Evolutionary conservation across 106 monocot species (phyloP).

Genomic region (Acorus calamus): DNA sequence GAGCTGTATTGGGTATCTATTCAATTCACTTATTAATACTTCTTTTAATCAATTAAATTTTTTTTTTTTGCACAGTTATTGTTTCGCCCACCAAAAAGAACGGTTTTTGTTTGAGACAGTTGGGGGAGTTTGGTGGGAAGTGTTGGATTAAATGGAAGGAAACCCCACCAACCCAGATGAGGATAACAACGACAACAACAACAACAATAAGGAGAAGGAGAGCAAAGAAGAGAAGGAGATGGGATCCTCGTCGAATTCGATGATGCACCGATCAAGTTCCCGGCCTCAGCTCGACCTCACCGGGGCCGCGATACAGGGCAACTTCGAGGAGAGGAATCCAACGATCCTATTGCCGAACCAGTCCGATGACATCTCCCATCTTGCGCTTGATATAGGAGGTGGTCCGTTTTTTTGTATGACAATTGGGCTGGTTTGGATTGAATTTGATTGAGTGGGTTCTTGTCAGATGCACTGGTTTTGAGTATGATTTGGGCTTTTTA

Average conservation of each 20-base stretch:
- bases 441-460: no score
- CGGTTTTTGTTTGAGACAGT: no score
- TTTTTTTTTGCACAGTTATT: no score
- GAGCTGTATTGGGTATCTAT: no score
- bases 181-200: conserved; percentile 1
- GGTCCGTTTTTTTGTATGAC: neutral
- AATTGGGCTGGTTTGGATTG: neutral
- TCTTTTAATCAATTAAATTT: no score
- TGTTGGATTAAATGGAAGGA: no score
- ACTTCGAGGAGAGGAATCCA: conserved; percentile 85
- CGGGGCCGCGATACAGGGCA: conserved; percentile 76
- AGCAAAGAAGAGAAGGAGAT: conserved; percentile 24
- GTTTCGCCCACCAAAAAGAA: no score
- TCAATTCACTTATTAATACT: no score
- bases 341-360: conserved; percentile 89
- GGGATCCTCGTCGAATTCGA: neutral
- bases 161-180: no score
- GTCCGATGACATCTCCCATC: conserved; percentile 90
- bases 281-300: conserved; percentile 83
- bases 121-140: no score
- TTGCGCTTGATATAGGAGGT: conserved; percentile 96
- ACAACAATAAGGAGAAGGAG: conserved; percentile 2
- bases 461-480: no score
- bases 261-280: conserved; percentile 68
- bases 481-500: no score